Base-by-base conservation (phyloP, 192 early-diverging fungal species). In the Coemansia sp. region DNA sequence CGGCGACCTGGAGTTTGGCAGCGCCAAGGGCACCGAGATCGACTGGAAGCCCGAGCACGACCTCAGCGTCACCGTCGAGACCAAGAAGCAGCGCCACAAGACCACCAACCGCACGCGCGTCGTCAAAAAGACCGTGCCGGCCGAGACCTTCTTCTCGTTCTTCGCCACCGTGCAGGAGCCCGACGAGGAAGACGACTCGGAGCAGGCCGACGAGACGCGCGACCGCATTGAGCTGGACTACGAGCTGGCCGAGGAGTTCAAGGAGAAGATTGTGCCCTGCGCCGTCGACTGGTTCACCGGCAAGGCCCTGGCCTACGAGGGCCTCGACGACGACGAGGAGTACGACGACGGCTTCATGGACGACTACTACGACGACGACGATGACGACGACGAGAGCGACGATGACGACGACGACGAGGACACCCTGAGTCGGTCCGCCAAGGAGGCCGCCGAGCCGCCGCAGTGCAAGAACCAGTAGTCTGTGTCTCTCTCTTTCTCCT, bases 261-360 rank as follows among this genome's bases (percentile, higher is more conserved):
- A 99, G 86, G 94, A 97, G 53, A 95, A 91, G 80, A 79, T 99
- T 55, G 85, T 99, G 39, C 94, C 97, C 50, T 84, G 83, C 65
- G 97, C 97, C 44, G 72, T 98, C 53, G 93, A 98, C 79, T 99
- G 92, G 89, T 99, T 98, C 81, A 98, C 97, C 17, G 97, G 97
- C 66, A 88, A 91, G 71, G 97, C 97, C 36, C 80, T 98, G 32
- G 84, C 87, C 54, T 91, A 89, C 74, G 77, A 73, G 55, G 70
- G 66, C 9, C 60, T 75, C 17, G 70, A 62, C 21, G 62, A 62
- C 44, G 57, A 70, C 25, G 60, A 69, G 3, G 53, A 70, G 27
- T 57, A 62, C 29, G 77, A 79, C 21, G 70, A 73, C 25, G 62
- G 53, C 53, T 50, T 62, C 49, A 56, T 59, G 50, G 70, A 70